Evolutionary conservation across 2,329 filamentous ascomycete genomes (phyloP), one percentile per base, ranked within the genome.

Genomic region (Stagonosporopsis cucurbitacearum): DNA sequence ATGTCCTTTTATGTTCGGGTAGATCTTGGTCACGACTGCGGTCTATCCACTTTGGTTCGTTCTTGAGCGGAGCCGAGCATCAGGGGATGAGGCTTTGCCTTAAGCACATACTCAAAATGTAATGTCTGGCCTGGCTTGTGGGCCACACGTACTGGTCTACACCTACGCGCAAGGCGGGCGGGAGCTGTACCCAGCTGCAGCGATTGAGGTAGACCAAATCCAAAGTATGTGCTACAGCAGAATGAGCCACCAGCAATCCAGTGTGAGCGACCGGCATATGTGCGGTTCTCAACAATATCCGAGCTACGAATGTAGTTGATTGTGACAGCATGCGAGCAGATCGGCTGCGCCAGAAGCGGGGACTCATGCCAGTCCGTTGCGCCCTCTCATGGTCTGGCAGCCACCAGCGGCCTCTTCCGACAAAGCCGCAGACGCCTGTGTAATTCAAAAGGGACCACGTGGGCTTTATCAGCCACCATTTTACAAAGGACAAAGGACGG

Each of bases 391-490:
- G n/a, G 30, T 15, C n/a, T 32, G 13, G 4, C 30, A 32, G 30
- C 30, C 30, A 32, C 13, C 12, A 15, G 30, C 2, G 12, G 13
- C 30, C 30, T 15, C 13, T 1, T 32, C 30, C 30, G 15, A 32
- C 13, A 32, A 4, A n/a, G 7, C 30, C 15, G 30, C 30, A 32
- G 30, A 32, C 13, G n/a, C 13, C 30, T 15, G 4, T 5, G 6
- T 7, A 32, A 12, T 20, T 19, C 11, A 15, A 43, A 13, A 15
- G 23, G 9, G 37, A 4, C 22, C 25, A 30, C 19, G 32, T 43
- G 37, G 25, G 26, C 13, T 32, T 32, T 17, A 39, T 48, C 37
- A 43, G 50, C 50, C 42, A 44, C 32, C 44, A 28, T 43, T 44
- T 54, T 22, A 53, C 35, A 6, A 30, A n/a, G n/a, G n/a, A 42